phyloP scores from a whole-genome alignment of 371 early-diverging fungal species.

The Rhizopus microsporus region DNA sequence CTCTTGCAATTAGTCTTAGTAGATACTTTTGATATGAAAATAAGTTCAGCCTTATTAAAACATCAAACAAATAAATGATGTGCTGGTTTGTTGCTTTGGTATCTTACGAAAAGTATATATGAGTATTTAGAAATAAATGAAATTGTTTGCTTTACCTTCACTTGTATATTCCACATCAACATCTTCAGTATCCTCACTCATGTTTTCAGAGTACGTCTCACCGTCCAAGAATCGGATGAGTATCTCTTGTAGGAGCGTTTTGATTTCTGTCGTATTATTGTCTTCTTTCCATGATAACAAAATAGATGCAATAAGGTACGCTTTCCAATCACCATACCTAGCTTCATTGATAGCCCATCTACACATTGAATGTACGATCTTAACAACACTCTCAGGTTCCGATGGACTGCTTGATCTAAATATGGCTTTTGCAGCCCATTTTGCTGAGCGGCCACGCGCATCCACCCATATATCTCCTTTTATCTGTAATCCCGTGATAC shows the following conservation, averaged over 20 bases:
- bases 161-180: not conserved
- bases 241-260: conserved; percentile 42
- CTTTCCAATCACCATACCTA: conserved; percentile 60
- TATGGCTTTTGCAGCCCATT: conserved; percentile 28
- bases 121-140: not conserved
- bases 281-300: conserved; percentile 53
- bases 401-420: conserved; percentile 22
- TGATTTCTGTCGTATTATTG: conserved; percentile 18
- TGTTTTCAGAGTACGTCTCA: conserved; percentile 13
- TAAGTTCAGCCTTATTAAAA: conserved; percentile 54
- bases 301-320: conserved; percentile 57
- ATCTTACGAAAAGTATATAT: not conserved
- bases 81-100: conserved; percentile 10
- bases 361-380: conserved; percentile 45
- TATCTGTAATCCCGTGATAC: conserved; percentile 31
- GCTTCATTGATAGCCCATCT: conserved; percentile 61
- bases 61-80: conserved; percentile 54
- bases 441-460: conserved; percentile 36
- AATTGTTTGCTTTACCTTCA: conserved; percentile 9
- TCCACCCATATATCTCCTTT: conserved; percentile 39
- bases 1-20: conserved; percentile 65
- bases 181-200: not conserved
- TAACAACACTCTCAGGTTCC: conserved; percentile 15
- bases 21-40: conserved; percentile 69
- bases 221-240: conserved; percentile 47